Evolutionary conservation across 2,329 filamentous ascomycete genomes (phyloP), one percentile per base, ranked within the genome.

Genomic region (Clarireedia homoeocarpa): DNA sequence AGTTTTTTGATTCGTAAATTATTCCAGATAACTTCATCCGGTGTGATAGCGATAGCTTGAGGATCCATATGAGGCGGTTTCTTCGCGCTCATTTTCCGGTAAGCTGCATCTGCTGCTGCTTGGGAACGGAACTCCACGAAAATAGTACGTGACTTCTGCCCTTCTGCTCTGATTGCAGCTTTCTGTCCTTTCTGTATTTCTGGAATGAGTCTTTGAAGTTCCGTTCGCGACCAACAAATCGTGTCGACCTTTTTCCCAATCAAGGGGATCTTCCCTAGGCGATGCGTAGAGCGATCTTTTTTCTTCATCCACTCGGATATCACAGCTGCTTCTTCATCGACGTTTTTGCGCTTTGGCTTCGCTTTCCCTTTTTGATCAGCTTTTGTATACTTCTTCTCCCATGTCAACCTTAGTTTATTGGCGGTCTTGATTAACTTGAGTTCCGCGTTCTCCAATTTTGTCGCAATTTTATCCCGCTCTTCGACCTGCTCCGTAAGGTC

Each of bases 201-300:
- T 0, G 88, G 84, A 52, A 85, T 84, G 42, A 94, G 81, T 54
- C 84, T 84, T 61, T 85, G 80, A 50, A 96, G 82, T 70, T 96
- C 89, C 0, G 78, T 75, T 54, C 94, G 86, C 59, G 84, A 87
- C 86, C 88, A 96, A 59, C 91, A 84, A 70, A 99, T 96, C 0
- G 91, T 95, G 72, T 99, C 92, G 14, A 96, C 91, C 69, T 95
- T 94, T 68, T 90, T 86, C 60, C 91, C 88, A 60, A 92, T 81
- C 50, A 88, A 77, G 9, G 80, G 80, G n/a, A 92, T 70, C 2
- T 79, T 77, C 69, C 86, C 88, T 52, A 84, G 72, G 23, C 81
- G 80, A 67, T 95, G 90, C 1, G 85, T 84, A 1, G 91, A 91
- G 38, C 91, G 82, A 63, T 90, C 79, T 69, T 88, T 85, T 9